Evolutionary conservation across 2,329 filamentous ascomycete genomes (phyloP), one percentile per base, ranked within the genome.

Genomic region (Dothiorella sarmentorum): DNA sequence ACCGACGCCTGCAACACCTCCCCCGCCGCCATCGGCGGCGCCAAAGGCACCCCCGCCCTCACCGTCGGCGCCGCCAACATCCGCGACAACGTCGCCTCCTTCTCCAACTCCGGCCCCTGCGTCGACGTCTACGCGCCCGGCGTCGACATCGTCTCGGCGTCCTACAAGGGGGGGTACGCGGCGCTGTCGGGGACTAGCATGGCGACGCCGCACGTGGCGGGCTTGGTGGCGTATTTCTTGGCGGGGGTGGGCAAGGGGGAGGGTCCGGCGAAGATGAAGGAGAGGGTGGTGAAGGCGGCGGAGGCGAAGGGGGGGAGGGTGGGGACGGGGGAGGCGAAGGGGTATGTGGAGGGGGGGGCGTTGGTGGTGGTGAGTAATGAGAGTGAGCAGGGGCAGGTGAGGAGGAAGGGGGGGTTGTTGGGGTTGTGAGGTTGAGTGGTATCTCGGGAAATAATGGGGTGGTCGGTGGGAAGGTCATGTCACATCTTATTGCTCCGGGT

Each of bases 171-270:
- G 6, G 33, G 13, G 9, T 45, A 79, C 73, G 73, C 71, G 56
- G 75, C 68, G 40, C 77, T 83, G 63, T 79, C 76, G 11, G 84
- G 83, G 24, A 86, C 84, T 10, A 81, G 77, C 52, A 85, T 85
- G 83, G 85, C 85, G 31, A 80, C 80, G 18, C 86, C 85, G 7
- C 85, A 88, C 67, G 77, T 88, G 43, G 80, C 83, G 37, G 86
- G 86, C 53, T 76, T 88, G 10, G 82, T 82, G 17, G 85, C 85
- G 37, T 88, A 88, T 71, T 75, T 88, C 43, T 84, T 88, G 59
- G 61, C 0, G 61, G 64, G 2, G 66, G 17, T 44, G 18, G 13
- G 26, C 18, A 58, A 64, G 1, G 67, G 79, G 35, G 62, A 67
- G 40, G 69, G 71, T 66, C 76, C 77, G 6, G 68, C 67, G 27